phyloP scores from a whole-genome alignment of 2,329 filamentous ascomycete species.

The Trichophyton simii region DNA sequence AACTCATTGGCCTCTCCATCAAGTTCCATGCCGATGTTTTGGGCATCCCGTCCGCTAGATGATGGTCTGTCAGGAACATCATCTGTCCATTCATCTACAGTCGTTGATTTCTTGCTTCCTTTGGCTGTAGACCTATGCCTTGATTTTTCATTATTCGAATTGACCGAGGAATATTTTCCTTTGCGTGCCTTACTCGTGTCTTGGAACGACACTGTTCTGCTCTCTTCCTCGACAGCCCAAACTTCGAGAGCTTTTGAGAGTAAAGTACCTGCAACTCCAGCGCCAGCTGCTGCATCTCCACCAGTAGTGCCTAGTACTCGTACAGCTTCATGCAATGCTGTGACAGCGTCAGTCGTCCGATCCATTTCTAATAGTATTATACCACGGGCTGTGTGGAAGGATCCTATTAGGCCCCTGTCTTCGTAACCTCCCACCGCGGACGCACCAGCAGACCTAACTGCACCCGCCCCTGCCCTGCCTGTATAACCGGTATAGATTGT shows the following conservation, averaged over 20 bases:
- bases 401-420: slow-evolving; percentile 35
- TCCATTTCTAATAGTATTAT: slow-evolving; percentile 70
- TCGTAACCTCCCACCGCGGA: slow-evolving; percentile 36
- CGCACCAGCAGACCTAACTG: slow-evolving; percentile 24
- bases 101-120: neutral
- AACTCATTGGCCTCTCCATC: slow-evolving; percentile 34
- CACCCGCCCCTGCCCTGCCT: slow-evolving; percentile 25
- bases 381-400: slow-evolving; percentile 47
- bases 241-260: slow-evolving; percentile 35
- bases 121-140: slow-evolving; percentile 9
- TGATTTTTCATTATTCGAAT: slow-evolving; percentile 15
- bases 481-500: slow-evolving; percentile 60
- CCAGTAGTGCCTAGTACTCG: slow-evolving; percentile 34
- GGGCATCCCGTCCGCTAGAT: slow-evolving; percentile 16
- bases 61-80: slow-evolving; percentile 23
- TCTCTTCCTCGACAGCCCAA: slow-evolving; percentile 31
- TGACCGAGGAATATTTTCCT: slow-evolving; percentile 16
- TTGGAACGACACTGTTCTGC: slow-evolving; percentile 5
- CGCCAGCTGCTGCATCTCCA: slow-evolving; percentile 36
- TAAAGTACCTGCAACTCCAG: slow-evolving; percentile 35
- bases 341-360: slow-evolving; percentile 62
- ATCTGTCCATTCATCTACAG: slow-evolving; percentile 27
- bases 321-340: slow-evolving; percentile 64
- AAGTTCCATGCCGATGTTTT: slow-evolving; percentile 30
- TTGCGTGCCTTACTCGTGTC: slow-evolving; percentile 9